These are phyloP conservation scores for Scheffersomyces amazonensis DNA, from an alignment of 805 yeast genomes.

Conservation along the genomic window DNA sequence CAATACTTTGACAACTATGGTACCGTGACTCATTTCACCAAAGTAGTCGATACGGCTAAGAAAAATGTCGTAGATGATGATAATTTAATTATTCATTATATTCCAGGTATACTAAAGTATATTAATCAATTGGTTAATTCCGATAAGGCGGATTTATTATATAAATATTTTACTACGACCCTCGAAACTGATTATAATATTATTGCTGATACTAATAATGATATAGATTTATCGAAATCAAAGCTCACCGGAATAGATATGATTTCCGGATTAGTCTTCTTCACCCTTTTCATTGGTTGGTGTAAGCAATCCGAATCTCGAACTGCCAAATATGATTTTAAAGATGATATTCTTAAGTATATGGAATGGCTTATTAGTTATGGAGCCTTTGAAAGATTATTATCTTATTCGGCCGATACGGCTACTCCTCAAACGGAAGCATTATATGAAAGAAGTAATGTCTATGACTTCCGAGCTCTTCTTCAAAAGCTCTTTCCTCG, in stretches of 20 bases:
- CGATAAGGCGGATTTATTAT: constrained; percentile 15
- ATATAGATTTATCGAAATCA: constrained; percentile 31
- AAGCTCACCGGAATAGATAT: constrained; percentile 36
- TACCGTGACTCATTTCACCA: constrained; percentile 28
- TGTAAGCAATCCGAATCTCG: constrained; percentile 51
- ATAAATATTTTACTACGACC: constrained; percentile 34
- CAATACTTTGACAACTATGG: constrained; percentile 29
- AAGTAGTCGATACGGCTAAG: constrained; percentile 43
- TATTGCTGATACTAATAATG: constrained; percentile 14
- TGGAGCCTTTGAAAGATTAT: constrained; percentile 70
- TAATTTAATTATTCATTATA: constrained; percentile 56
- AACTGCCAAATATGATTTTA: constrained; percentile 48
- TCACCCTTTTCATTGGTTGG: constrained; percentile 64
- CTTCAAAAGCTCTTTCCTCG: constrained; percentile 67
- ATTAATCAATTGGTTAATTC: constrained; percentile 42
- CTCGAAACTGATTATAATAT: constrained; percentile 21
- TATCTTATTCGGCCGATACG: constrained; percentile 61
- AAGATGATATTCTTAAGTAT: constrained; percentile 54
- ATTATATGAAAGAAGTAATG: constrained; percentile 41
- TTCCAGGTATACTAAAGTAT: constrained; percentile 56
- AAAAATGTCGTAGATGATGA: constrained; percentile 56
- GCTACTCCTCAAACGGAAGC: constrained; percentile 29
- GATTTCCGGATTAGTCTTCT: constrained; percentile 46
- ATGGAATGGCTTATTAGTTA: constrained; percentile 55
- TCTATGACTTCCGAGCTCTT: constrained; percentile 64